phyloP scores from a whole-genome alignment of 2,329 filamentous ascomycete species.

The Myriangium duriaei region DNA sequence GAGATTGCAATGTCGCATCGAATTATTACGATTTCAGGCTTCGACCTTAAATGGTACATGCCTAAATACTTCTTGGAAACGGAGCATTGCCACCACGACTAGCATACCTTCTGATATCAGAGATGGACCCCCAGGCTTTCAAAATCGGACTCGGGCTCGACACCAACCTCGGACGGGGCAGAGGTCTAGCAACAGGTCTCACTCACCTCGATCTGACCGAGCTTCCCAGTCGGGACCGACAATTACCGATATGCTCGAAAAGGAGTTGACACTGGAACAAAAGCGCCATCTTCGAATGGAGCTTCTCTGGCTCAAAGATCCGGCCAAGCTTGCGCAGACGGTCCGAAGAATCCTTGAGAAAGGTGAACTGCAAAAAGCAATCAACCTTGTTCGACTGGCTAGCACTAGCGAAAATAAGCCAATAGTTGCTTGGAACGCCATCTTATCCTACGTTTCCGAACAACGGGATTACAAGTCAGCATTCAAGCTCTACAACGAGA shows the following conservation, averaged over 20 bases:
- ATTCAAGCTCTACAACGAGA: conserved; percentile 87
- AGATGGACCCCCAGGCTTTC: no score
- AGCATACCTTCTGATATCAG: no score
- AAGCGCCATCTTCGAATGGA: conserved; percentile 26
- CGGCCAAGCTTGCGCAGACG: conserved; percentile 57
- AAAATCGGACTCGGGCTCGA: no score
- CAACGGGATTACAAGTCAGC: conserved; percentile 50
- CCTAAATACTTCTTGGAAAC: no score
- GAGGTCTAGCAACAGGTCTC: no score
- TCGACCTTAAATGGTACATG: no score
- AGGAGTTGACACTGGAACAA: neutral
- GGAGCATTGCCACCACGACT: no score
- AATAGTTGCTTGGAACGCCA: conserved; percentile 74
- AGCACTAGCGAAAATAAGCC: conserved; percentile 52
- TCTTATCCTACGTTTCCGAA: conserved; percentile 60
- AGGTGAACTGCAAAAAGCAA: conserved; percentile 52
- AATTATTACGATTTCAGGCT: no score
- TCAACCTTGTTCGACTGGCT: conserved; percentile 55
- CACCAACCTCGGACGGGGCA: no score
- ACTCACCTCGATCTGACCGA: neutral
- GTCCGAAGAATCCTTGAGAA: conserved; percentile 49
- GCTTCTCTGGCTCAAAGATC: conserved; percentile 53
- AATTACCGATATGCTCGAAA: neutral
- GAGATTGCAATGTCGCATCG: neutral
- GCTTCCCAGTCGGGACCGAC: neutral